Evolutionary conservation across 768 basidiomycete species (phyloP).

Genomic region (Chiua virens): DNA sequence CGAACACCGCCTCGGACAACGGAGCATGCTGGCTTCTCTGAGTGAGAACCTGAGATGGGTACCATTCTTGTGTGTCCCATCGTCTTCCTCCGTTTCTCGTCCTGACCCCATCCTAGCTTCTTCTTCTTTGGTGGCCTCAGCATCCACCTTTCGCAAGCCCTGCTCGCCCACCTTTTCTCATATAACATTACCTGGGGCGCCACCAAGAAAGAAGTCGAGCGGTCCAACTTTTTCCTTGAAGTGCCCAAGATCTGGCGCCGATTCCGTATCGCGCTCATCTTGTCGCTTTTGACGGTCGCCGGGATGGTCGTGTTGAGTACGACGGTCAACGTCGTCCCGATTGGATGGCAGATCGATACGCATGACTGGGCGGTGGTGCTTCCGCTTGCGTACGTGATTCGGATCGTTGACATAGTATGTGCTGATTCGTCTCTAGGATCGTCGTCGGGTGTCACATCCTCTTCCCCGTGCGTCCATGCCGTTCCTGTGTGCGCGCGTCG

Average conservation of each 20-base stretch:
- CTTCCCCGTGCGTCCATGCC: constrained; percentile 58
- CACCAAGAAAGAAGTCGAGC: constrained; percentile 81
- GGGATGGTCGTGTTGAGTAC: constrained; percentile 59
- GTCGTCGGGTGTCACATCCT: constrained; percentile 67
- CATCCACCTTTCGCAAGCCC: constrained; percentile 50
- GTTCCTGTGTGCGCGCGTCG: constrained; percentile 19
- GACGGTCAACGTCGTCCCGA: constrained; percentile 46
- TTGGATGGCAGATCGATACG: constrained; percentile 64
- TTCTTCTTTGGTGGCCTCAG: constrained; percentile 59
- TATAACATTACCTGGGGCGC: constrained; percentile 62
- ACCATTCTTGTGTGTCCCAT: constrained; percentile 37
- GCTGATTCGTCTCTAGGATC: constrained; percentile 27
- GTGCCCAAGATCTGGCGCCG: constrained; percentile 81
- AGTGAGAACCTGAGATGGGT: constrained; percentile 29
- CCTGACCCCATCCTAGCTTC: constrained; percentile 24
- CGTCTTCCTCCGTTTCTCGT: background rate
- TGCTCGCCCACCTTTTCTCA: constrained; percentile 56
- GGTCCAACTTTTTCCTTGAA: constrained; percentile 91
- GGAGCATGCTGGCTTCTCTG: constrained; percentile 19
- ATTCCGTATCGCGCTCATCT: constrained; percentile 62
- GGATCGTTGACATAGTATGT: background rate
- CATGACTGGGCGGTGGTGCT: constrained; percentile 70
- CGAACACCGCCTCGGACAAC: constrained; percentile 67
- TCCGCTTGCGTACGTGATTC: constrained; percentile 55
- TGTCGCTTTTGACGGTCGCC: constrained; percentile 49